Base-by-base conservation (phyloP, 2,329 filamentous ascomycete species). In the Scopulariopsis brevicaulis region DNA sequence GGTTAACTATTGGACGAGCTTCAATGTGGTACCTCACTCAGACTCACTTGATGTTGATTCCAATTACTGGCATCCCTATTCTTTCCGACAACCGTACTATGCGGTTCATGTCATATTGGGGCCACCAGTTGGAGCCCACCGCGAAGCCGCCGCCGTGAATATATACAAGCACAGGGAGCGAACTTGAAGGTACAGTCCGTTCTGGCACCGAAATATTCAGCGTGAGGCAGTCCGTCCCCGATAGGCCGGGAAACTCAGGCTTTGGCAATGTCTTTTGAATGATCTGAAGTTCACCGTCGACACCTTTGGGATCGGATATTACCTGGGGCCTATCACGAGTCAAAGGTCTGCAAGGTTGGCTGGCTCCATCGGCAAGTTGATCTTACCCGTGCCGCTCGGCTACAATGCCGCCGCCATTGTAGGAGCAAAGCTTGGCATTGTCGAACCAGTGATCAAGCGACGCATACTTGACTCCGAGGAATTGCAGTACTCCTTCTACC, bases 61-160 rank as follows among this genome's bases (percentile, higher is more conserved):
- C 5, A 15, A 54, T 34, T 8, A 54, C 12, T 11, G 52, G 78
- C 32, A 72, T 68, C 0, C 70, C 72, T 20, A 70, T 70, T 15
- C 74, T 70, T 0, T 66, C 65, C 0, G 76, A 76, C 5, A 77
- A 62, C 60, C 71, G 71, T 4, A 80, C 76, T 5, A 82, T 60
- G 1, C 71, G 65, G 5, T 66, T 66, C 22, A 74, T 66, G 60
- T 81, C 74, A 61, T 77, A 79, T 43, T 81, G 76, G 1, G 78
- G 79, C 70, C 77, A 82, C 51, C 72, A 78, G 50, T 73, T 77
- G 3, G 76, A 76, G 2, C 78, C 79, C 2, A 75, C 69, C 2
- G 68, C 66, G 54, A 78, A 75, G 0, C 75, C 79, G 12, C 79
- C 78, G 0, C 79, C 79, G 59, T 82, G 78, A 4, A 82, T 71